Conservation (phyloP, 148 eudicot species). For the Amaranthus palmeri region DNA sequence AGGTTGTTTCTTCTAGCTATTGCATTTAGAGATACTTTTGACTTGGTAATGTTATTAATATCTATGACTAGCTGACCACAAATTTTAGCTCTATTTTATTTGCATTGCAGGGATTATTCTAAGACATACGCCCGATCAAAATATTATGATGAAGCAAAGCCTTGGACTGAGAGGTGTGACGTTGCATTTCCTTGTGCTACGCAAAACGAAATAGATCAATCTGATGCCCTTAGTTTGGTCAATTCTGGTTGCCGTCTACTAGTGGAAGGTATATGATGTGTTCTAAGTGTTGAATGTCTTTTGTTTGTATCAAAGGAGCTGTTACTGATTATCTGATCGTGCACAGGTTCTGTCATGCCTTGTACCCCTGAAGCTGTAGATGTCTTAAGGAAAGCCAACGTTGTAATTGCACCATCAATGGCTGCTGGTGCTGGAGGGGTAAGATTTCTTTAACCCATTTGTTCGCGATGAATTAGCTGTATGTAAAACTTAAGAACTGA, state of each 20-base stretch:
- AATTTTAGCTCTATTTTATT: constrained; percentile 4
- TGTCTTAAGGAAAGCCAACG: constrained; percentile 79
- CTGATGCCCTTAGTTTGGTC: constrained; percentile 89
- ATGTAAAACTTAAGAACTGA: not conserved
- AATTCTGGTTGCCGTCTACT: constrained; percentile 89
- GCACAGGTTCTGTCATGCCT: constrained; percentile 89
- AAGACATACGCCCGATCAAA: constrained; percentile 94
- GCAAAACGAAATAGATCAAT: constrained; percentile 89
- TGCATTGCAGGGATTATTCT: constrained; percentile 76
- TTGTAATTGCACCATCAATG: constrained; percentile 89
- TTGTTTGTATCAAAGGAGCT: not conserved
- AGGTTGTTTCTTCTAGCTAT: constrained; percentile 44
- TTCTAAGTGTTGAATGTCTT: constrained; percentile 3
- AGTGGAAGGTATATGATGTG: constrained; percentile 60
- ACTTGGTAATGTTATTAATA: not conserved
- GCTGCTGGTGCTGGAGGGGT: constrained; percentile 99
- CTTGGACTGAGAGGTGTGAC: constrained; percentile 97
- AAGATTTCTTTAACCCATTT: constrained; percentile 21
- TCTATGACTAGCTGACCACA: constrained; percentile 10
- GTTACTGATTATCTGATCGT: constrained; percentile 1
- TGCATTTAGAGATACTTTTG: not conserved
- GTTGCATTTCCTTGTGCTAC: constrained; percentile 94
- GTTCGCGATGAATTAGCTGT: not conserved
- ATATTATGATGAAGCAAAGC: constrained; percentile 93
- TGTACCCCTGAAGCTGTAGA: constrained; percentile 94